Percentiles rank a stretch among this genome's conserved stretches.
Conservation (phyloP, 2,329 filamentous ascomycete genomes). For the Arthroderma uncinatum region DNA sequence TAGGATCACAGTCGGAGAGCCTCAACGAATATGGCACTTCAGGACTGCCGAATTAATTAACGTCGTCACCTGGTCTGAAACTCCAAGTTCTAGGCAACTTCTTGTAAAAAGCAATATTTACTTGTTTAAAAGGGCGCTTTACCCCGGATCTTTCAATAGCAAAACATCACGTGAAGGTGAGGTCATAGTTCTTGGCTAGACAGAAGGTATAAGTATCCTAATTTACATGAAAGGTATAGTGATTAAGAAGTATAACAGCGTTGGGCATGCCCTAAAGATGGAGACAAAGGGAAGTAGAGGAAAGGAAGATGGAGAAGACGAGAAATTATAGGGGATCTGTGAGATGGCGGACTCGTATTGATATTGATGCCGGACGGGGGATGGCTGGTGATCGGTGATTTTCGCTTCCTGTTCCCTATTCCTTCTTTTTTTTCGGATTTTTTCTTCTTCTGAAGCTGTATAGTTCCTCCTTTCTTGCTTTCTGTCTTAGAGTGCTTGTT, state of each 20-base stretch:
- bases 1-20: no score
- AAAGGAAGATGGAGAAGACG: background rate
- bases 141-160: background rate
- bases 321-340: background rate
- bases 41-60: background rate
- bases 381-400: background rate
- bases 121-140: background rate
- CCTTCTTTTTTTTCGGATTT: background rate
- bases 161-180: background rate
- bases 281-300: background rate
- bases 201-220: background rate
- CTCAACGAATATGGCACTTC: no score
- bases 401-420: background rate
- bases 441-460: background rate
- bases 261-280: conserved; percentile 6
- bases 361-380: background rate
- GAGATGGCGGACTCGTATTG: background rate
- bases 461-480: background rate
- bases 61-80: no score
- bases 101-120: background rate
- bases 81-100: no score
- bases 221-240: conserved; percentile 2
- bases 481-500: background rate
- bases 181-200: conserved; percentile 2
- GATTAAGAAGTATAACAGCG: background rate